phyloP scores from a whole-genome alignment of 169 alveolate species.

The Cryptosporidium sp. region DNA sequence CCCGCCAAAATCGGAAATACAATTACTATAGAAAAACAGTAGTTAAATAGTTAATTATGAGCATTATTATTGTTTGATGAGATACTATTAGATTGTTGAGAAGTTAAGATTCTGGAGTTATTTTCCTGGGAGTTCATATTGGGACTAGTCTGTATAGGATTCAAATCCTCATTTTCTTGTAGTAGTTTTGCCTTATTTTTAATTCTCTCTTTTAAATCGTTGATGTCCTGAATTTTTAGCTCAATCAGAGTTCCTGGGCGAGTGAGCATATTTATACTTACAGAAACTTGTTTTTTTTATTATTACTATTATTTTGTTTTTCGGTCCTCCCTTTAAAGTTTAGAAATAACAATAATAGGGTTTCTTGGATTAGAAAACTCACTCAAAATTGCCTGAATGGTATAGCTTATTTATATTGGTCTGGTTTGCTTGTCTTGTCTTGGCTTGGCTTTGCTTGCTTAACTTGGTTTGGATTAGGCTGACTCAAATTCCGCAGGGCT shows the following conservation, averaged over 20 bases:
- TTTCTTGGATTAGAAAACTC: no score
- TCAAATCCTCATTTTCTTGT: conserved; percentile 16
- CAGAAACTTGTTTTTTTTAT: background rate
- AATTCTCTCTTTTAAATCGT: conserved; percentile 61
- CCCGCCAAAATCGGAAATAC: background rate
- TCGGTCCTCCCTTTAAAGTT: no score
- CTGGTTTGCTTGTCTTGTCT: no score
- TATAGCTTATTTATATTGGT: no score
- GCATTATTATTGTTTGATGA: conserved; percentile 2
- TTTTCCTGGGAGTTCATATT: conserved; percentile 9
- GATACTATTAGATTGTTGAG: conserved; percentile 15
- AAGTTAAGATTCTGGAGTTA: conserved; percentile 17
- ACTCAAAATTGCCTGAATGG: no score
- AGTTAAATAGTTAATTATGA: background rate
- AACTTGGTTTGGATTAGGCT: no score
- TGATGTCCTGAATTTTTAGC: conserved; percentile 52
- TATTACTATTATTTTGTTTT: no score
- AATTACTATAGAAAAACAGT: background rate
- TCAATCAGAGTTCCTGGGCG: conserved; percentile 74
- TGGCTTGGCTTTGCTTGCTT: no score
- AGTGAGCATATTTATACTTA: conserved; percentile 26
- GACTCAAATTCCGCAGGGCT: no score
- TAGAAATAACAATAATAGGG: no score
- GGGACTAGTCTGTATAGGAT: background rate
- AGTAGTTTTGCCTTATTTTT: conserved; percentile 2